Percentiles rank a stretch among this genome's conserved stretches.
phyloP scores from a whole-genome alignment of 2,329 filamentous ascomycete genomes.

The Diplodia corticola region DNA sequence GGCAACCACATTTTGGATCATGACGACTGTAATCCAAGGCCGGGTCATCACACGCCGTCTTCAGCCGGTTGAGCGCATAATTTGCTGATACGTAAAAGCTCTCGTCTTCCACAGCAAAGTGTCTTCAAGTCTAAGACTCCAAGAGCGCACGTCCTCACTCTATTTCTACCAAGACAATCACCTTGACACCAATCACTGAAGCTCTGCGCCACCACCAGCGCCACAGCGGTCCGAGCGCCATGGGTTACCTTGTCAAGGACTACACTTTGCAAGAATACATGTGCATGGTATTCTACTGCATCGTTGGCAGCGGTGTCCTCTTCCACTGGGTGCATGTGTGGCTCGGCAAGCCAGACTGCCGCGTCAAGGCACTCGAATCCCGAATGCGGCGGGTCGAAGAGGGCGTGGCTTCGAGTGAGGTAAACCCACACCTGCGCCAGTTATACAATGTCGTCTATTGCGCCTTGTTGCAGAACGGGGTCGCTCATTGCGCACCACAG shows the following conservation, averaged over 20 bases:
- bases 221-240: background rate
- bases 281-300: slow-evolving; percentile 20
- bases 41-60: slow-evolving; percentile 3
- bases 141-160: background rate
- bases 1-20: slow-evolving; percentile 18
- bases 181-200: slow-evolving; percentile 3
- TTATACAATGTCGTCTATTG: slow-evolving; percentile 1
- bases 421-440: slow-evolving; percentile 15
- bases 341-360: slow-evolving; percentile 20
- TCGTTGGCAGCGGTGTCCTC: slow-evolving; percentile 12
- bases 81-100: background rate
- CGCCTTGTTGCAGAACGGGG: slow-evolving; percentile 3
- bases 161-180: background rate
- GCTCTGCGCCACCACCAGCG: background rate
- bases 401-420: slow-evolving; percentile 1
- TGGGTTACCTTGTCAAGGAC: slow-evolving; percentile 11
- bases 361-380: slow-evolving; percentile 1
- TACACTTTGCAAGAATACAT: slow-evolving; percentile 21
- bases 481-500: slow-evolving; percentile 15
- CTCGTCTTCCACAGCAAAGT: background rate
- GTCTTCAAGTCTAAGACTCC: background rate
- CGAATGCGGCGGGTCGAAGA: slow-evolving; percentile 18
- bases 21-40: background rate
- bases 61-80: background rate
- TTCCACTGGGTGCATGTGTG: slow-evolving; percentile 23